Percentiles rank a stretch among this genome's conserved stretches.
These are phyloP conservation scores for Scedosporium minutisporum DNA, from an alignment of 2,329 filamentous ascomycete species.

Conservation along the genomic window DNA sequence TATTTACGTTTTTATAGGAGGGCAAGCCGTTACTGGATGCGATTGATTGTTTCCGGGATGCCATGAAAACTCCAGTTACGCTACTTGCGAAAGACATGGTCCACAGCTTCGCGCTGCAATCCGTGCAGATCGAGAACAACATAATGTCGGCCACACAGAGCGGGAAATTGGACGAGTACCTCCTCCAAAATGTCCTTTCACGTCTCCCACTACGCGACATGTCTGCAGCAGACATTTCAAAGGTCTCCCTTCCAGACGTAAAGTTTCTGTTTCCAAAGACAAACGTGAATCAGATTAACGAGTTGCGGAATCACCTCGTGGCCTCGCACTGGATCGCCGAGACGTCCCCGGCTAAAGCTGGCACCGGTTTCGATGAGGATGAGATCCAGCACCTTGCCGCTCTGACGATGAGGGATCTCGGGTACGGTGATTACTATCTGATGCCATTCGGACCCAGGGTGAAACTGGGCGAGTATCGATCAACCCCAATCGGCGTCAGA, in stretches of 20 bases:
- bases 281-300: background rate
- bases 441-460: no score
- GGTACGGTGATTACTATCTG: background rate
- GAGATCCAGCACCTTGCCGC: background rate
- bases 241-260: background rate
- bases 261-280: background rate
- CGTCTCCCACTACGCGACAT: background rate
- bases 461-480: background rate
- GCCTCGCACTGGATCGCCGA: background rate
- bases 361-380: background rate
- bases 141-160: background rate
- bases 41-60: background rate
- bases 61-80: background rate
- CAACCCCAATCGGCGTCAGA: background rate
- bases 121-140: background rate
- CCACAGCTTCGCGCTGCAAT: background rate
- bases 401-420: background rate
- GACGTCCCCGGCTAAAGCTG: background rate
- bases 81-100: background rate
- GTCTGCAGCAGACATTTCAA: background rate
- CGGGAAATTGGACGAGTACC: background rate
- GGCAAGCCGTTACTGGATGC: background rate
- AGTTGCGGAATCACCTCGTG: background rate
- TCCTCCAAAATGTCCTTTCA: background rate
- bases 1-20: background rate